phyloP scores from a whole-genome alignment of 78 protist species.

The Tieghemostelium lacteum region DNA sequence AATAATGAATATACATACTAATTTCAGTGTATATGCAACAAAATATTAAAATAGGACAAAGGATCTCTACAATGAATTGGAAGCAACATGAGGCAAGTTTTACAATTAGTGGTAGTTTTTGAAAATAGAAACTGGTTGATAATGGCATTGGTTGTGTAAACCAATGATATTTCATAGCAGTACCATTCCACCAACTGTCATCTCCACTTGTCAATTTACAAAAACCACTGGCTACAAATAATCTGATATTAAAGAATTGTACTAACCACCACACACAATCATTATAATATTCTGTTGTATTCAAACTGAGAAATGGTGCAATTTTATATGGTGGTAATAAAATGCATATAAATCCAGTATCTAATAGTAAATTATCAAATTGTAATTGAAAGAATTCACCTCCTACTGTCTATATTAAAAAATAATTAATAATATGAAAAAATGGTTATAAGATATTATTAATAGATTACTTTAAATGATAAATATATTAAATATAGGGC shows the following conservation, averaged over 20 bases:
- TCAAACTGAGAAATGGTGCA: neutral
- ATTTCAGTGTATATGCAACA: neutral
- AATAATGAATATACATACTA: conserved; percentile 17
- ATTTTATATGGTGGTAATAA: conserved; percentile 26
- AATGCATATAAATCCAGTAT: conserved; percentile 2
- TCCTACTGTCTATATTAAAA: conserved; percentile 8
- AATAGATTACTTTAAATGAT: conserved; percentile 31
- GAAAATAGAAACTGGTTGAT: conserved; percentile 8
- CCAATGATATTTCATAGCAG: conserved; percentile 14
- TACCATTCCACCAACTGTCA: conserved; percentile 15
- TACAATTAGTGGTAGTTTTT: neutral
- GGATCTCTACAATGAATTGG: conserved; percentile 17
- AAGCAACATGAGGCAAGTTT: conserved; percentile 4
- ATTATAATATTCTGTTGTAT: conserved; percentile 1
- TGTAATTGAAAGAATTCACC: conserved; percentile 56
- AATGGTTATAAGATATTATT: neutral
- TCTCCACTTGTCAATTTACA: conserved; percentile 30
- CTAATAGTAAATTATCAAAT: conserved; percentile 46
- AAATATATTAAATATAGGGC: neutral
- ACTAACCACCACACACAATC: conserved; percentile 16
- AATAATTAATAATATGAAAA: neutral
- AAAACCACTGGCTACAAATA: conserved; percentile 46
- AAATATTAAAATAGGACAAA: conserved; percentile 3
- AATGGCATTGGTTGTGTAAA: conserved; percentile 52
- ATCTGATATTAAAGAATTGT: conserved; percentile 24